phyloP scores from a whole-genome alignment of 2,329 filamentous ascomycete species.

The Xylaria sp. region DNA sequence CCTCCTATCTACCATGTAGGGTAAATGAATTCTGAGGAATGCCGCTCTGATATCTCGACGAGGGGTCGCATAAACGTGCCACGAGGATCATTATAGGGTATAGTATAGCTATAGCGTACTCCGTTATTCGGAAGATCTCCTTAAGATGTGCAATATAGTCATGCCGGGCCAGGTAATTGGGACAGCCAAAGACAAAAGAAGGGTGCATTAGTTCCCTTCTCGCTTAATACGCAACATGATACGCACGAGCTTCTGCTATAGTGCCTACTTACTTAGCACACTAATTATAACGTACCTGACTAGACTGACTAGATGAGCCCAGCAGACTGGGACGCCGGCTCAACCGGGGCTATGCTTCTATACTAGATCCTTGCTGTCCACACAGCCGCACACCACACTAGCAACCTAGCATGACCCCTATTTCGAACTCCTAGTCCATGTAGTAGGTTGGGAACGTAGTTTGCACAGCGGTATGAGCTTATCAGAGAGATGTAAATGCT shows the following conservation, averaged over 20 bases:
- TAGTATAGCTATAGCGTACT: constrained; percentile 6
- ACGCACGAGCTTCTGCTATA: not conserved
- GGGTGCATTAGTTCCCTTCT: constrained; percentile 39
- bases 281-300: constrained; percentile 13
- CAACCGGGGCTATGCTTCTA: constrained; percentile 16
- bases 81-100: not conserved
- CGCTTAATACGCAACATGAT: constrained; percentile 24
- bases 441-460: not conserved
- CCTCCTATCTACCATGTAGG: not conserved
- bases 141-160: constrained; percentile 45
- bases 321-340: constrained; percentile 25
- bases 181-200: constrained; percentile 12
- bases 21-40: constrained; percentile 9
- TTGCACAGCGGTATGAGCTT: not conserved
- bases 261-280: not conserved
- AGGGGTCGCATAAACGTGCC: not conserved
- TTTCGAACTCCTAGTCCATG: not conserved
- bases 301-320: constrained; percentile 20
- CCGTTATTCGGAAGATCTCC: constrained; percentile 31
- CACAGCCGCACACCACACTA: not conserved
- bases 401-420: not conserved
- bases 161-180: constrained; percentile 26
- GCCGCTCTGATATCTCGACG: constrained; percentile 1
- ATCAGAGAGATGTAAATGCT: not conserved
- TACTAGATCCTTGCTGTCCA: constrained; percentile 14